Evolutionary conservation across 345 rosid genomes (phyloP).

Genomic region (Gossypium bickii): DNA sequence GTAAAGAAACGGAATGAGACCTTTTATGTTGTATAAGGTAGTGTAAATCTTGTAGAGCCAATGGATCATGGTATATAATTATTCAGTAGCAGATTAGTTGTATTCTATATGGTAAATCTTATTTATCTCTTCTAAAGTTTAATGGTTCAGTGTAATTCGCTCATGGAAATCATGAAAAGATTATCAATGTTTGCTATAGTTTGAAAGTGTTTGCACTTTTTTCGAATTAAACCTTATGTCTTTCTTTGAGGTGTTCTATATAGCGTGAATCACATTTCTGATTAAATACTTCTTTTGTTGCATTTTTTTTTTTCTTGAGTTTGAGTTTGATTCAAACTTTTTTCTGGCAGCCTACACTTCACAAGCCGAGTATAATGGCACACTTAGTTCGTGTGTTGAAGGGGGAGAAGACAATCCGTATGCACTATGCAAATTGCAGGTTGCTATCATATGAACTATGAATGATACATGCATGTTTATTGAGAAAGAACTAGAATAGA

Average conservation of each 20-base stretch:
- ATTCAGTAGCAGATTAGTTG: neutral
- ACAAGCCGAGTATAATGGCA: slow-evolving; percentile 98
- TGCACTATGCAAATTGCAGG: slow-evolving; percentile 99
- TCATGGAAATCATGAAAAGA: neutral
- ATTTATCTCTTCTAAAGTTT: neutral
- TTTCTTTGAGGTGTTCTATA: neutral
- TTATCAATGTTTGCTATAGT: neutral
- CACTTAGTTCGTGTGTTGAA: slow-evolving; percentile 83
- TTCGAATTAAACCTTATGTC: neutral
- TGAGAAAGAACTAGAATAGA: neutral
- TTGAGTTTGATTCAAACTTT: slow-evolving; percentile 25
- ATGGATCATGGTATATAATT: neutral
- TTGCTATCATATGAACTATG: slow-evolving; percentile 22
- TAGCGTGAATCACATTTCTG: neutral
- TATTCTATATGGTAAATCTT: slow-evolving; percentile 7
- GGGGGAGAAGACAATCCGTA: slow-evolving; percentile 93
- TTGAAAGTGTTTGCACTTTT: neutral
- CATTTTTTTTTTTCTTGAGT: slow-evolving; percentile 8
- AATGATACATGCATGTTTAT: neutral
- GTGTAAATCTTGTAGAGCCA: neutral
- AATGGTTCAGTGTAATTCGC: neutral
- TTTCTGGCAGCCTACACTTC: slow-evolving; percentile 88
- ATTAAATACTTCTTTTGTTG: slow-evolving; percentile 2
- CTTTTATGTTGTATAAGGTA: neutral
- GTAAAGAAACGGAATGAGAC: slow-evolving; percentile 1